Evolutionary conservation across 176 grass and related monocot genomes (phyloP).

Genomic region (Oryza rufipogon): DNA sequence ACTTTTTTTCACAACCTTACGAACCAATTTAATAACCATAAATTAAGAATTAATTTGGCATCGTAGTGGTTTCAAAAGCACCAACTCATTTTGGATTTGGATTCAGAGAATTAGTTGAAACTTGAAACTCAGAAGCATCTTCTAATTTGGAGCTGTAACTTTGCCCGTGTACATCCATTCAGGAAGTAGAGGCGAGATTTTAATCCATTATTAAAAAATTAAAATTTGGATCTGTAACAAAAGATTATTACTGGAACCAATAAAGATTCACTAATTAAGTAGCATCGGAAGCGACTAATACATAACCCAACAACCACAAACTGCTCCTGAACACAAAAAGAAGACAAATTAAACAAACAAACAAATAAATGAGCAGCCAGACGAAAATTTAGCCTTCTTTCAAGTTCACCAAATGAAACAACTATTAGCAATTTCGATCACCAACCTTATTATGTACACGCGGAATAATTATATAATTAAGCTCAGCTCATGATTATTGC

Average conservation of each 20-base stretch:
- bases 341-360: background rate
- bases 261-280: too few relatives aligned
- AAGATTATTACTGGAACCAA: too few relatives aligned
- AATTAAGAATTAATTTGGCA: background rate
- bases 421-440: too few relatives aligned
- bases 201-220: too few relatives aligned
- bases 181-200: too few relatives aligned
- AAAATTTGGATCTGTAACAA: background rate
- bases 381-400: background rate
- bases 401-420: background rate
- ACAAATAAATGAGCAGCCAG: background rate
- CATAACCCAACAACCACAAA: background rate
- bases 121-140: background rate
- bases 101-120: background rate
- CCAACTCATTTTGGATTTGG: background rate
- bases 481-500: background rate
- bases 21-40: background rate
- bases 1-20: background rate
- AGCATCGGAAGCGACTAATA: background rate
- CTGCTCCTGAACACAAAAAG: background rate
- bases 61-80: background rate
- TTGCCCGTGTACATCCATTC: too few relatives aligned
- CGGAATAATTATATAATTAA: background rate
- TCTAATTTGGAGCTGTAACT: background rate
- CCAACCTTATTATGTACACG: constrained; percentile 23